Percentiles rank a stretch among this genome's conserved stretches.
Evolutionary conservation across 768 basidiomycete genomes (phyloP).

Genomic region (Lactarius akahatsu): DNA sequence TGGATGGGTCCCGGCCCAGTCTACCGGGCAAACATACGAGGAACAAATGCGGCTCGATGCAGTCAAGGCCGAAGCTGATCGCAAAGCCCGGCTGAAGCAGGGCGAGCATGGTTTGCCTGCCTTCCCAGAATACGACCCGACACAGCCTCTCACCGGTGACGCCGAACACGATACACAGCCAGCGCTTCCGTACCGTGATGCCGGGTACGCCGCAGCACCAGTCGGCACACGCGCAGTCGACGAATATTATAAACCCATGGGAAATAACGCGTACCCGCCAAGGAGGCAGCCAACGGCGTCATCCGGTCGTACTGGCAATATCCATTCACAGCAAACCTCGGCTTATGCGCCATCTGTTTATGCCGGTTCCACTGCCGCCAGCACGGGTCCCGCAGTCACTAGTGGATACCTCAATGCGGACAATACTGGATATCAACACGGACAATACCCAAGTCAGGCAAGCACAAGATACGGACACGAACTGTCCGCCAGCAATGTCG

Average conservation of each 20-base stretch:
- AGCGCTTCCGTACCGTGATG: constrained; percentile 32
- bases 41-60: constrained; percentile 80
- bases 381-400: constrained; percentile 22
- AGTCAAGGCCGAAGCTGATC: constrained; percentile 82
- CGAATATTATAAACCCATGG: constrained; percentile 59
- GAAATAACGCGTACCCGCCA: constrained; percentile 46
- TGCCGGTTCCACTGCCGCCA: constrained; percentile 32
- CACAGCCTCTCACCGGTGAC: constrained; percentile 62
- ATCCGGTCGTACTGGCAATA: constrained; percentile 36
- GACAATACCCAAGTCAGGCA: constrained; percentile 35
- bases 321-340: constrained; percentile 42
- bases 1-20: constrained; percentile 28
- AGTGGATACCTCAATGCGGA: constrained; percentile 15
- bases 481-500: constrained; percentile 27
- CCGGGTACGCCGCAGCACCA: constrained; percentile 65
- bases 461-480: constrained; percentile 26
- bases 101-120: constrained; percentile 70
- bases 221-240: constrained; percentile 70
- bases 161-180: constrained; percentile 46
- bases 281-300: constrained; percentile 32
- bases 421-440: constrained; percentile 33
- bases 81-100: constrained; percentile 64
- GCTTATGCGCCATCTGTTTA: constrained; percentile 43
- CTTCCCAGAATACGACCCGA: constrained; percentile 62
- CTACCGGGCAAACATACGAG: constrained; percentile 41